Percentiles rank a stretch among this genome's conserved stretches.
Evolutionary conservation across 2,329 filamentous ascomycete genomes (phyloP).

Genomic region (Claviceps spartinae): DNA sequence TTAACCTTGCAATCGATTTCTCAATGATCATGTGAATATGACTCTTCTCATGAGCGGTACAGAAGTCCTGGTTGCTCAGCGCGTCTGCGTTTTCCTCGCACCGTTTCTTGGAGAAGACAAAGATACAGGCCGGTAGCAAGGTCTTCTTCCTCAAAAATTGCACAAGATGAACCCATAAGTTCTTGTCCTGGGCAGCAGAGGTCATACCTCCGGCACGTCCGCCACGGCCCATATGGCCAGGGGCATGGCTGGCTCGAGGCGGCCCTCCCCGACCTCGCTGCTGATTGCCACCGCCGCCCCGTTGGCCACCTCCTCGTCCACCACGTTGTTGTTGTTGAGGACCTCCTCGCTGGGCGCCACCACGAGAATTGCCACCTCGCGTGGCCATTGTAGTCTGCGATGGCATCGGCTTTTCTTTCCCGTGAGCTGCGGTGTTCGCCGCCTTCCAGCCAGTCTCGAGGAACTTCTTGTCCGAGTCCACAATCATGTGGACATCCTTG

Average conservation of each 20-base stretch:
- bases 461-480: constrained; percentile 84
- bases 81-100: constrained; percentile 97
- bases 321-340: constrained; percentile 27
- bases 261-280: constrained; percentile 39
- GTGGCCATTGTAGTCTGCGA: constrained; percentile 20
- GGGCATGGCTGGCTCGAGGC: constrained; percentile 45
- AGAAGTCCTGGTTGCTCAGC: constrained; percentile 88
- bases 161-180: constrained; percentile 91
- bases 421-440: constrained; percentile 68
- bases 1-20: constrained; percentile 81
- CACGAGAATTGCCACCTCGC: constrained; percentile 25
- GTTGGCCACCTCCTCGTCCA: constrained; percentile 16
- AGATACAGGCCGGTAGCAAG: constrained; percentile 85
- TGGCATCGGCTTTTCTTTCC: constrained; percentile 60
- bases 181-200: constrained; percentile 86
- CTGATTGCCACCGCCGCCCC: constrained; percentile 38
- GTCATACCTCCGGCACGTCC: constrained; percentile 77
- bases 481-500: constrained; percentile 87
- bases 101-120: constrained; percentile 95
- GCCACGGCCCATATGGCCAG: constrained; percentile 80
- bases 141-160: constrained; percentile 79
- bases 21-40: constrained; percentile 96
- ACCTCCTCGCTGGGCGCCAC: constrained; percentile 23
- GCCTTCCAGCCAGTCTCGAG: constrained; percentile 90
- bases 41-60: constrained; percentile 86